Percentiles rank a stretch among this genome's conserved stretches.
phyloP scores from a whole-genome alignment of 331 rosid genomes.

The Pyracantha coccinea region DNA sequence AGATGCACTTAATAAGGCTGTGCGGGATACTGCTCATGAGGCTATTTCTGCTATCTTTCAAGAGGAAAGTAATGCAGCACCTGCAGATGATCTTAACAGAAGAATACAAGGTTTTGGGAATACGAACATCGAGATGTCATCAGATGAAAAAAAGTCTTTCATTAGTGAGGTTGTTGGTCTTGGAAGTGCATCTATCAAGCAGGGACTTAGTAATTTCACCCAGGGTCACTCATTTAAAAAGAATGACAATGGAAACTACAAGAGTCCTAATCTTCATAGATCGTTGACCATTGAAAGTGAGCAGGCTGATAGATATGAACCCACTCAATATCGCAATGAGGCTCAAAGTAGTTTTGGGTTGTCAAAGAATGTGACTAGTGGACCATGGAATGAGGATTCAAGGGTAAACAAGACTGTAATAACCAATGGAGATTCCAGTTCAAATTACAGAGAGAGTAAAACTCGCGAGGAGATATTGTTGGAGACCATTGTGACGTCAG shows the following conservation, averaged over 20 bases:
- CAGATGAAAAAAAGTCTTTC: constrained; percentile 76
- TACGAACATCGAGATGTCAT: constrained; percentile 51
- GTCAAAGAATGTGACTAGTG: constrained; percentile 45
- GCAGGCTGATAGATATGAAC: constrained; percentile 60
- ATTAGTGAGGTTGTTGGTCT: constrained; percentile 94
- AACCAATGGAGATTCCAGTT: constrained; percentile 53
- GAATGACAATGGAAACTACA: constrained; percentile 76
- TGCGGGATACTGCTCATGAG: constrained; percentile 88
- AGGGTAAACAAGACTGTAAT: constrained; percentile 37
- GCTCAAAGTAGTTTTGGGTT: constrained; percentile 47
- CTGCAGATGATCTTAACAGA: constrained; percentile 71
- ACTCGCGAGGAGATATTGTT: constrained; percentile 81
- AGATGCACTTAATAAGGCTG: constrained; percentile 90
- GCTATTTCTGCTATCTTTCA: constrained; percentile 68
- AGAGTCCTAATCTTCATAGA: constrained; percentile 81
- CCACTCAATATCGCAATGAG: constrained; percentile 59
- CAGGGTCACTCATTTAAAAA: constrained; percentile 70
- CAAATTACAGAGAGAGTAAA: constrained; percentile 48
- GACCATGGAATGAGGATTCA: constrained; percentile 73
- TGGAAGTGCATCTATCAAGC: constrained; percentile 96
- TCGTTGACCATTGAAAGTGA: constrained; percentile 72
- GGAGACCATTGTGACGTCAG: constrained; percentile 91
- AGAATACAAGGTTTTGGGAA: constrained; percentile 98
- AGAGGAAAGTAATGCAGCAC: constrained; percentile 70
- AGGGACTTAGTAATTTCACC: constrained; percentile 71